Evolutionary conservation across 306 rosid species (phyloP).

Genomic region (Cicer arietinum): DNA sequence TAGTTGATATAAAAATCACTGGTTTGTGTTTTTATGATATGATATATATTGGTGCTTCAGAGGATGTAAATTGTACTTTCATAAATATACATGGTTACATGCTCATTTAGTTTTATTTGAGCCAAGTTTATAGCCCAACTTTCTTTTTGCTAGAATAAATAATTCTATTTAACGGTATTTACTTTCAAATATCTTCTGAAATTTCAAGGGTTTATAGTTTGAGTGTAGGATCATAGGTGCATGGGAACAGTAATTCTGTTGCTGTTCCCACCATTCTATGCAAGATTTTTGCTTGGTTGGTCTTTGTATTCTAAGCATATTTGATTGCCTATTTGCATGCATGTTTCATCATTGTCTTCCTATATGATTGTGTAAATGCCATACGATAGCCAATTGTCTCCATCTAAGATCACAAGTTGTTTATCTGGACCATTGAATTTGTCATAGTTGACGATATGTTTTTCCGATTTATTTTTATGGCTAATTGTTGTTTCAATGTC

Average conservation of each 20-base stretch:
- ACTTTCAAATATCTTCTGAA: background rate
- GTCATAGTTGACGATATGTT: background rate
- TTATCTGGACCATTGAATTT: constrained; percentile 14
- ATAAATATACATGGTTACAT: too few species aligned
- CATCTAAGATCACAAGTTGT: background rate
- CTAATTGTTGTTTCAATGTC: constrained; percentile 42
- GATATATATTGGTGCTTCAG: too few species aligned
- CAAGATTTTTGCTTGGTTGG: constrained; percentile 24
- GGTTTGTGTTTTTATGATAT: too few species aligned
- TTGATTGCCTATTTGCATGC: background rate
- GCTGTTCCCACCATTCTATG: background rate
- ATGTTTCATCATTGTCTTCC: background rate
- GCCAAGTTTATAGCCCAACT: background rate
- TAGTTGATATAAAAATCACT: too few species aligned
- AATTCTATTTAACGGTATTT: background rate
- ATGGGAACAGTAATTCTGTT: background rate
- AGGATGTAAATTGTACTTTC: too few species aligned
- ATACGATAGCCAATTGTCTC: background rate
- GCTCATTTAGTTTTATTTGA: too few species aligned
- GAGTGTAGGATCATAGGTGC: background rate
- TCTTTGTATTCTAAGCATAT: constrained; percentile 20
- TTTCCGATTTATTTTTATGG: background rate
- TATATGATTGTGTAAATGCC: background rate
- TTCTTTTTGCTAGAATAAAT: background rate
- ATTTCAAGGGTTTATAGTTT: constrained; percentile 14